Evolutionary conservation across 306 rosid species (phyloP).

Genomic region (Acmispon strigosus): DNA sequence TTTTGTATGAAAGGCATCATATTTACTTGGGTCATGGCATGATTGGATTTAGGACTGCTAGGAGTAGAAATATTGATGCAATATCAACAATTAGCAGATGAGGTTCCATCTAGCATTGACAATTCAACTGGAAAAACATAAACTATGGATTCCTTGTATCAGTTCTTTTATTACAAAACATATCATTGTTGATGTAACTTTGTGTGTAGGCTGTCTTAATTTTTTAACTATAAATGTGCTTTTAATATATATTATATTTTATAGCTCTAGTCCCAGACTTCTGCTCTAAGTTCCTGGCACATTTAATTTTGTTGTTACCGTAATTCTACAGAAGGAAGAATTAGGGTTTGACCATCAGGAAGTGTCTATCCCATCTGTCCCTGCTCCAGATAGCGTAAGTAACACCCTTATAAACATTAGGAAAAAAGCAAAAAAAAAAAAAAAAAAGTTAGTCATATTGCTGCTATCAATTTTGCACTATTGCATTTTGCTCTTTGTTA

Average conservation of each 20-base stretch:
- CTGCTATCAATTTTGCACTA: not conserved
- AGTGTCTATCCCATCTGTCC: slow-evolving; percentile 69
- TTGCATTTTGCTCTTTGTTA: slow-evolving; percentile 5
- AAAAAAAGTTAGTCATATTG: not conserved
- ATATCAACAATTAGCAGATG: not conserved
- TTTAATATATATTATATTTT: not conserved
- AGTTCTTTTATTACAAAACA: not conserved
- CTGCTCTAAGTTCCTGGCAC: not conserved
- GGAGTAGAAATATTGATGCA: not conserved
- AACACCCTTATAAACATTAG: not conserved
- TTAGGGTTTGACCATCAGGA: slow-evolving; percentile 71
- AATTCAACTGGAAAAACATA: not conserved
- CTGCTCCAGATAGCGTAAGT: slow-evolving; percentile 68
- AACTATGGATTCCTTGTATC: not conserved
- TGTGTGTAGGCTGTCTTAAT: not conserved
- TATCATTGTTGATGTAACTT: slow-evolving; percentile 9
- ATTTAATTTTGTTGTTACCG: slow-evolving; percentile 15
- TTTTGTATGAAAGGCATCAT: too few relatives aligned
- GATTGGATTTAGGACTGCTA: not conserved
- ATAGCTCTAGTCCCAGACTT: not conserved
- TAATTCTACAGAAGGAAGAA: slow-evolving; percentile 70
- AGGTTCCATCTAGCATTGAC: slow-evolving; percentile 1
- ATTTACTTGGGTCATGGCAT: not conserved
- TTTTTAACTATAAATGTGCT: too few relatives aligned
- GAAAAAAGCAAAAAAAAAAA: not conserved